Evolutionary conservation across 257 asterid genomes (phyloP).

Genomic region (Penstemon eatonii): DNA sequence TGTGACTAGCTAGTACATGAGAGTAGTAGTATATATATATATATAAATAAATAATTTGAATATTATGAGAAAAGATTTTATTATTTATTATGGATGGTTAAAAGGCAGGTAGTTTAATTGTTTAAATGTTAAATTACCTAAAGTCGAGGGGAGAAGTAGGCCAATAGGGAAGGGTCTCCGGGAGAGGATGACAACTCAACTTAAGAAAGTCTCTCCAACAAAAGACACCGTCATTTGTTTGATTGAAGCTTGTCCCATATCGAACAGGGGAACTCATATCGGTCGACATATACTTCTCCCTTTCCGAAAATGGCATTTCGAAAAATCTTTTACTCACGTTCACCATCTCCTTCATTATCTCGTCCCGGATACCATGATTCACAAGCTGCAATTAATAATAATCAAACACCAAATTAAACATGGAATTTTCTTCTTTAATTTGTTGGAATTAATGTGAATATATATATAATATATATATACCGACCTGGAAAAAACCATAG

Average conservation of each 20-base stretch:
- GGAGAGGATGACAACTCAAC: conserved; percentile 59
- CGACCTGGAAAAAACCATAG: conserved; percentile 87
- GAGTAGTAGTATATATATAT: no score
- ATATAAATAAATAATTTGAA: no score
- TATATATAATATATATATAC: no score
- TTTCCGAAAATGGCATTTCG: conserved; percentile 62
- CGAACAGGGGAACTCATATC: conserved; percentile 64
- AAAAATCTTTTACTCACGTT: conserved; percentile 55
- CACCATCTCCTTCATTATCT: conserved; percentile 52
- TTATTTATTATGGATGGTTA: no score
- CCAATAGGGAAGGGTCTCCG: conserved; percentile 67
- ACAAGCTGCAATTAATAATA: conserved; percentile 48
- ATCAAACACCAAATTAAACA: neutral
- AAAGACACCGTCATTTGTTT: conserved; percentile 71
- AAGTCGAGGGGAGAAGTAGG: conserved; percentile 82
- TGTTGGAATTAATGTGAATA: no score
- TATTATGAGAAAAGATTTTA: no score
- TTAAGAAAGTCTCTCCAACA: conserved; percentile 95
- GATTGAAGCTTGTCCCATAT: conserved; percentile 92
- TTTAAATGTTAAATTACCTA: conserved; percentile 37
- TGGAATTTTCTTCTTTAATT: no score
- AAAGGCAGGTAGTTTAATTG: no score
- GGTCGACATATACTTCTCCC: conserved; percentile 79
- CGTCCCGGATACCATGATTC: conserved; percentile 65
- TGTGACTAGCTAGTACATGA: neutral